Base-by-base conservation (phyloP, 2,329 filamentous ascomycete genomes). In the Fusarium graminum region DNA sequence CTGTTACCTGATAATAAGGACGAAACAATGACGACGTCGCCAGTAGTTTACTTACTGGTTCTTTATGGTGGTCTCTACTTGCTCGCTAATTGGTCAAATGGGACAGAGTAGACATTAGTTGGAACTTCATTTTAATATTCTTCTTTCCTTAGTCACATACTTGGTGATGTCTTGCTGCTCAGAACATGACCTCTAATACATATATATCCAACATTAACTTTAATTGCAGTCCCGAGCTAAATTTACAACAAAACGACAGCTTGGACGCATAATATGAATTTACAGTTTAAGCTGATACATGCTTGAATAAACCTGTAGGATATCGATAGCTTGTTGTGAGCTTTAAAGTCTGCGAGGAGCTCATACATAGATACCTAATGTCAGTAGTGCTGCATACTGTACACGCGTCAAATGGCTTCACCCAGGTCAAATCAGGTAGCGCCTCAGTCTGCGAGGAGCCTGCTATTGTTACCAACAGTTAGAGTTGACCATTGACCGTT, bases 401-500 rank as follows among this genome's bases (percentile, higher is more conserved):
- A 10, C 34, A 19, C 34, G 19, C 3, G 30, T 11, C 16, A 17
- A 50, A 59, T 16, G 7, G 38, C 38, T 43, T 38, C 32, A 41
- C 19, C 8, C 13, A 26, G n/a, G 32, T n/a, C 26, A 12, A 44
- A 30, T 38, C 13, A n/a, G 38, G 26, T 10, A 40, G 25, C 13
- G 36, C 22, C 14, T 19, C 26, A 43, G 14, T 4, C 26, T 42
- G 26, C 12, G 9, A 36, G 39, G 28, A 38, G 30, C 22, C 34
- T 57, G n/a, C 32, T 34, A 4, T 16, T 0, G 25, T 13, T 19
- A n/a, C 42, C n/a, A 30, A 38, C 30, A 42, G 28, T 17, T 12
- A 41, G 22, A 34, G 46, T 11, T 56, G 44, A 40, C 30, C 8
- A 34, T n/a, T 34, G 32, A 34, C 19, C 29, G 47, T 40, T 46